phyloP scores from a whole-genome alignment of 805 yeast species.

The Cyberlindnera subsufficiens region DNA sequence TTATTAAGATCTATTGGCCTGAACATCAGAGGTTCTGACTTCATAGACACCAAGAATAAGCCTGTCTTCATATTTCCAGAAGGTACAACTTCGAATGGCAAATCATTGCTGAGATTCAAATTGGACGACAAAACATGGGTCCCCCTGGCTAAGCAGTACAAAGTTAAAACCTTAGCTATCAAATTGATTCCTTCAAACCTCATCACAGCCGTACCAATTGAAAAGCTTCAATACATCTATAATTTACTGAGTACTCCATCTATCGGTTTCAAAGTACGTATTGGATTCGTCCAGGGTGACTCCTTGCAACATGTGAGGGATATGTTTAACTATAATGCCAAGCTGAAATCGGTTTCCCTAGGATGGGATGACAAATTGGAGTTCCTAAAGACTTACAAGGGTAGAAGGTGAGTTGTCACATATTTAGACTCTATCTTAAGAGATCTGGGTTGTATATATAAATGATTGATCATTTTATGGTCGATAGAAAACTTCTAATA shows the following conservation, averaged over 20 bases:
- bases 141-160: not conserved
- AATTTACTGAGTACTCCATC: constrained; percentile 18
- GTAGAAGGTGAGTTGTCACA: constrained; percentile 11
- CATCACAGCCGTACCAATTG: constrained; percentile 26
- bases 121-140: not conserved
- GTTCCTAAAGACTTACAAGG: constrained; percentile 33
- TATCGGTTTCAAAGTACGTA: constrained; percentile 21
- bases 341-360: constrained; percentile 41
- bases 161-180: constrained; percentile 22
- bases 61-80: constrained; percentile 60
- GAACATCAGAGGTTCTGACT: not conserved
- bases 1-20: not conserved
- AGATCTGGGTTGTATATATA: too few relatives aligned
- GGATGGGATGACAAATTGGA: constrained; percentile 36
- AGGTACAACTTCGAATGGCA: constrained; percentile 84
- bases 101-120: constrained; percentile 56
- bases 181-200: constrained; percentile 25
- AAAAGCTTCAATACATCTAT: constrained; percentile 12
- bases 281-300: constrained; percentile 17
- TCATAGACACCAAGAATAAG: constrained; percentile 25
- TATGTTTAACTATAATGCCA: constrained; percentile 38
- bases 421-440: not conserved
- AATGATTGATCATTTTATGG: too few relatives aligned
- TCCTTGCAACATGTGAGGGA: constrained; percentile 24
- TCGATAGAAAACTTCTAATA: too few relatives aligned